A percentile compares a stretch with the other conserved stretches of the same genome.
These are phyloP conservation scores for Myriosclerotinia scirpicola DNA, from an alignment of 2,329 filamentous ascomycete genomes.

Conservation along the genomic window DNA sequence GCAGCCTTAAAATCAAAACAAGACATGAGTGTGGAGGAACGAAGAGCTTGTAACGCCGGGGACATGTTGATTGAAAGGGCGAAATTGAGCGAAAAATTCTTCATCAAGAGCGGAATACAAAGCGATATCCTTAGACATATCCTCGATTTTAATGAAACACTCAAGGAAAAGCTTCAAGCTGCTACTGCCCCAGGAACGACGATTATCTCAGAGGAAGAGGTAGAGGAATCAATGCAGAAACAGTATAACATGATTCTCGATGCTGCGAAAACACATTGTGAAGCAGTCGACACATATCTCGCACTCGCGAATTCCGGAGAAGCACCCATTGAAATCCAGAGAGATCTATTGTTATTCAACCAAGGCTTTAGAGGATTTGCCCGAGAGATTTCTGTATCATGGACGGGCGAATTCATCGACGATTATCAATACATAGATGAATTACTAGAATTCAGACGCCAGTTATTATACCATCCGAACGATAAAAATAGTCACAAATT, in stretches of 20 bases:
- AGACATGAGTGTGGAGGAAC: constrained; percentile 8
- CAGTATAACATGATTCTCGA: neutral
- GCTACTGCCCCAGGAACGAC: neutral
- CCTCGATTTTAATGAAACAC: neutral
- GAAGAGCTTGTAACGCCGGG: neutral
- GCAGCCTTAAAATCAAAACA: neutral
- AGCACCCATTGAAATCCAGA: neutral
- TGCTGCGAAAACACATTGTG: neutral
- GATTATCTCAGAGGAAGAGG: neutral
- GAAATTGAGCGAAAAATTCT: neutral
- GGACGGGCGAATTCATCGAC: neutral
- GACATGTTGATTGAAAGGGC: constrained; percentile 5
- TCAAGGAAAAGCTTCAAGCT: neutral
- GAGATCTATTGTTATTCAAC: constrained; percentile 5
- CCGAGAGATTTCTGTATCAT: neutral
- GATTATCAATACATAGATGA: constrained; percentile 11
- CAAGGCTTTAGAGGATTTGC: neutral
- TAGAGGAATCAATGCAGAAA: neutral
- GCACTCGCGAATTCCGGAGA: neutral
- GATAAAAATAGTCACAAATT: neutral
- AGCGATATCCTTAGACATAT: neutral
- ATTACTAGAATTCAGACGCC: neutral
- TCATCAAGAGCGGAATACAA: neutral
- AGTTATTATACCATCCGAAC: neutral
- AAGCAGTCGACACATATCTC: neutral